Evolutionary conservation across 495 filamentous ascomycete genomes (phyloP), one percentile per base, ranked within the genome.

Genomic region (Neurospora discreta): DNA sequence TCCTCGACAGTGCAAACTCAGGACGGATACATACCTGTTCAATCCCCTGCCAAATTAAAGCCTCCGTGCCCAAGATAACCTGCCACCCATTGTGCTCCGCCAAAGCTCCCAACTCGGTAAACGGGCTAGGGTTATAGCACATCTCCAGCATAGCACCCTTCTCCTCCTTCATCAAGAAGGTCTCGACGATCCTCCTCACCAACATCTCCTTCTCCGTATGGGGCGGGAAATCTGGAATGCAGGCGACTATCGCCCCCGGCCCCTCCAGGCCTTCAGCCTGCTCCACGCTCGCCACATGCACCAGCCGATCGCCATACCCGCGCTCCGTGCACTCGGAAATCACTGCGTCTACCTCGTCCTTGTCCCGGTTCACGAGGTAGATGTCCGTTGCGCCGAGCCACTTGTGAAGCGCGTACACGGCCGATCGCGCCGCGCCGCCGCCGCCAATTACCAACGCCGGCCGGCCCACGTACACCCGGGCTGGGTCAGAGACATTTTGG

Each of bases 81-180:
- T 88, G 83, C 91, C 90, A 93, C 8, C 90, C 89, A 18, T 82
- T 82, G 3, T 78, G 78, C 70, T 86, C 82, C 26, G 87, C 86
- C 39, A 90, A 74, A 71, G 80, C 80, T 6, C 85, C 88, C 69
- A 93, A 87, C 73, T 85, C 85, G 0, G 91, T 93, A 79, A 87
- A 87, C 0, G 90, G 89, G 46, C 82, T 80, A 1, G 91, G 91
- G 76, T 92, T 90, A 77, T 93, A 93, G 82, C 90, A 92, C 91
- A 93, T 93, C 81, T 93, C 91, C 73, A 92, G 79, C 43, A 93
- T 88, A 9, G 87, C 87, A 11, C 91, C 91, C 82, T 90, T 89
- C 13, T 71, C 40, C 69, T 83, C 79, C 81, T 82, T 80, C 69
- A 76, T 40, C 60, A 90, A 75, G 75, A 92, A 84, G 16, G 82